Evolutionary conservation across 768 basidiomycete species (phyloP), one percentile per base, ranked within the genome.

Genomic region (Podaxis rugospora): DNA sequence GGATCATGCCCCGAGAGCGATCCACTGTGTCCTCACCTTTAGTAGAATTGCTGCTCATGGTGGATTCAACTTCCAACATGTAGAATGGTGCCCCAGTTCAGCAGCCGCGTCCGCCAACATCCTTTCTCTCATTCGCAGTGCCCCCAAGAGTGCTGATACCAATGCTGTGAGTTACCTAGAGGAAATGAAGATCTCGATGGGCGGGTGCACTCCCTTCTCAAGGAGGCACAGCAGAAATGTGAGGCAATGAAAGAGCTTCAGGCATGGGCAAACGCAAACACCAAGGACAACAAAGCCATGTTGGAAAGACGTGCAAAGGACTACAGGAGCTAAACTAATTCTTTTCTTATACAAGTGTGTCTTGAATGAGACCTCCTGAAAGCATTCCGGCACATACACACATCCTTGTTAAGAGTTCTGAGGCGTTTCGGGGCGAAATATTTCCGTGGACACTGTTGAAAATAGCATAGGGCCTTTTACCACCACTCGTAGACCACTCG

Each of bases 351-450:
- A 32, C 1, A 32, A 32, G 28, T 1, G 28, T 32, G 28, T 7
- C 28, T 32, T 9, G 28, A 32, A 32, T 32, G 28, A 32, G 28
- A 32, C 28, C 28, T 7, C 28, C 28, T 77, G 76, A 35, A 64
- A 72, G 57, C 67, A 76, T 40, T 83, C 78, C 51, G 88, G 89
- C 9, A 90, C 90, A 3, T 91, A 82, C 68, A 80, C 88, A 51
- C 88, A 85, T 67, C 73, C 83, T 16, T 92, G 90, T 70, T 90
- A 75, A 77, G 68, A n/a, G 23, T n/a, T 16, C 18, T 44, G 16
- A 18, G 18, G 42, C 14, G 6, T 6, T 16, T n/a, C 9, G 18
- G 14, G 28, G 9, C 2, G 11, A 44, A 18, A 13, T 2, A 18
- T 6, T n/a, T 44, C 16, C 16, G 9, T 44, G 18, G 39, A 40